phyloP scores from a whole-genome alignment of 2,329 filamentous ascomycete genomes.

The Ophiostoma himal-ulmi region DNA sequence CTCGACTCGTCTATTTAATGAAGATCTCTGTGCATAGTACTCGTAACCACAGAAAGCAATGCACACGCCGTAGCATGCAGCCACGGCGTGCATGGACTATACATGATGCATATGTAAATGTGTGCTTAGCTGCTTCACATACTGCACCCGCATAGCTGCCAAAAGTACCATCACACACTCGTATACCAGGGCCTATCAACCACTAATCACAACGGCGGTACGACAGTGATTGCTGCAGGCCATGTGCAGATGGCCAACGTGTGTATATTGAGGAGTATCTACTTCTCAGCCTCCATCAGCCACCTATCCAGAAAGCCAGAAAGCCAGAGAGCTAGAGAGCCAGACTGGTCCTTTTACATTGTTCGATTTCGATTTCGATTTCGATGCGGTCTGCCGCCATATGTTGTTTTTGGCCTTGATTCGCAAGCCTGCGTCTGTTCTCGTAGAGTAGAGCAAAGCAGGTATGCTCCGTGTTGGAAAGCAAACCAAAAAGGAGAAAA shows the following conservation, averaged over 20 bases:
- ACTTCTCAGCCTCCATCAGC: neutral
- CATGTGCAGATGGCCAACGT: neutral
- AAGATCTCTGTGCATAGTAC: neutral
- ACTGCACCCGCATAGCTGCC: neutral
- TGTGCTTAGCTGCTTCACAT: neutral
- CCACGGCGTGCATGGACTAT: neutral
- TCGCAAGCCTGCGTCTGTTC: neutral
- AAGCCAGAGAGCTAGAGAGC: neutral
- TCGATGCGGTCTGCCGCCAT: neutral
- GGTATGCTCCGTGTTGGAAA: neutral
- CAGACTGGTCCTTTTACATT: neutral
- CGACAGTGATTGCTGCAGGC: neutral
- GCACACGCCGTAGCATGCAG: conserved; percentile 3
- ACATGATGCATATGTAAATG: neutral
- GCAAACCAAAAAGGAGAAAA: neutral
- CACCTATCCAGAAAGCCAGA: too few relatives aligned
- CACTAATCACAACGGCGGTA: neutral
- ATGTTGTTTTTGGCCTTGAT: neutral
- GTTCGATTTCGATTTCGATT: conserved; percentile 5
- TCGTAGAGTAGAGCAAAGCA: neutral
- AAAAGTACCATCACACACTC: conserved; percentile 5
- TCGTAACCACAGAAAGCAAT: neutral
- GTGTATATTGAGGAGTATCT: neutral
- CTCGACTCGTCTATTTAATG: neutral
- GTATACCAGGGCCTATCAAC: neutral